Conservation (phyloP, 495 filamentous ascomycete species). For the Penicillium samsonianum region DNA sequence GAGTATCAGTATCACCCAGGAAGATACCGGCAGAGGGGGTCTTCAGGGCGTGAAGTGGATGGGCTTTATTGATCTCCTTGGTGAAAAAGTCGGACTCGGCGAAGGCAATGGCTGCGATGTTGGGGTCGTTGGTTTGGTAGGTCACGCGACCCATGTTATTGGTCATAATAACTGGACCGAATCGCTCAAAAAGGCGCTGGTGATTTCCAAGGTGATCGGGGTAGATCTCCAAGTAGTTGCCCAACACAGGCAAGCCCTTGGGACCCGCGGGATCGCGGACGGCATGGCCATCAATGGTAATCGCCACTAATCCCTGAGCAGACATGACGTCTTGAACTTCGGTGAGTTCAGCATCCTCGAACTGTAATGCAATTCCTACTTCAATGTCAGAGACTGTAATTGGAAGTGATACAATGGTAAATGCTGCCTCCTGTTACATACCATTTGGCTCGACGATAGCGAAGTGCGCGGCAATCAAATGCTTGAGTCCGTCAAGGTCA, state of each 20-base stretch:
- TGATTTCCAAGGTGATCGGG: slow-evolving; percentile 61
- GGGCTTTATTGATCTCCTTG: slow-evolving; percentile 51
- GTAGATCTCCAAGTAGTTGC: slow-evolving; percentile 55
- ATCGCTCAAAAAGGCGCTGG: slow-evolving; percentile 53
- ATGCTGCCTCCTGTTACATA: slow-evolving; percentile 4
- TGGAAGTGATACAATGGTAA: no score
- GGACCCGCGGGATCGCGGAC: slow-evolving; percentile 49
- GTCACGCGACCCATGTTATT: slow-evolving; percentile 51
- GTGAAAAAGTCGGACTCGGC: slow-evolving; percentile 52
- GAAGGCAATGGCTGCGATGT: slow-evolving; percentile 39
- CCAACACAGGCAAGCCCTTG: slow-evolving; percentile 49
- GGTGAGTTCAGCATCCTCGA: no score
- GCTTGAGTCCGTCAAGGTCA: slow-evolving; percentile 30
- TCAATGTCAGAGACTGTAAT: no score
- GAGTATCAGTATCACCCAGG: slow-evolving; percentile 50
- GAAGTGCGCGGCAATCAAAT: slow-evolving; percentile 35
- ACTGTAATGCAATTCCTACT: no score
- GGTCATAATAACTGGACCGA: slow-evolving; percentile 56
- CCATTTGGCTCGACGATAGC: slow-evolving; percentile 30
- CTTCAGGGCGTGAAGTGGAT: slow-evolving; percentile 50
- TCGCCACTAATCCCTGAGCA: slow-evolving; percentile 29
- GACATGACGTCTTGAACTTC: slow-evolving; percentile 32
- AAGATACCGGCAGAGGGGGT: slow-evolving; percentile 48
- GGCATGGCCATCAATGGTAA: slow-evolving; percentile 39
- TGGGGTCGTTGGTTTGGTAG: slow-evolving; percentile 53